These are phyloP conservation scores for Tetrapyrgos nigripes DNA, from an alignment of 1,284 basidiomycete species.

Conservation along the genomic window DNA sequence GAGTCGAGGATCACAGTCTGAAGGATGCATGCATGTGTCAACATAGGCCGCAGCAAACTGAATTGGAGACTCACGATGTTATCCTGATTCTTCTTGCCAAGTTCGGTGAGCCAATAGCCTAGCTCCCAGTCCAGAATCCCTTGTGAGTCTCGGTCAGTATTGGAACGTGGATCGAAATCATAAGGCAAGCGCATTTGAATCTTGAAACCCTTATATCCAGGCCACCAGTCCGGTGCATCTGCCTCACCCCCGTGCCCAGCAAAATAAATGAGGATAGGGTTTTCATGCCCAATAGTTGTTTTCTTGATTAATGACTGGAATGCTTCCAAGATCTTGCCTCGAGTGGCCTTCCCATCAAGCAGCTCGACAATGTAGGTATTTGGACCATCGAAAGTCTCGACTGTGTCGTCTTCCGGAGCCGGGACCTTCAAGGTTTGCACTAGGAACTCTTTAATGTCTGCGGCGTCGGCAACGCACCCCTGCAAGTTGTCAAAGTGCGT, in stretches of 20 bases:
- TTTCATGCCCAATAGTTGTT: background rate
- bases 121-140: no score
- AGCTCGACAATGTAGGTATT: constrained; percentile 11
- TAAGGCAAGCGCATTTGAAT: constrained; percentile 6
- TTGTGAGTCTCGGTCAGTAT: no score
- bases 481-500: background rate
- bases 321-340: background rate
- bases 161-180: no score
- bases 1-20: no score
- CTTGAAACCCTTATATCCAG: background rate
- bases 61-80: no score
- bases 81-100: no score
- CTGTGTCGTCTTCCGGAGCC: no score
- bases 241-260: constrained; percentile 11
- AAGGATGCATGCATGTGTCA: no score
- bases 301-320: background rate
- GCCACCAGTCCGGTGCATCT: constrained; percentile 1
- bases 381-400: no score
- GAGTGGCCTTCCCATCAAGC: constrained; percentile 6
- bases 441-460: background rate
- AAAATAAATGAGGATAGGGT: constrained; percentile 15
- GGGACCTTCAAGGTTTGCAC: constrained; percentile 2
- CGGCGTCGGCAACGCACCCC: constrained; percentile 9
- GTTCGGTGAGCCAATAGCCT: no score
- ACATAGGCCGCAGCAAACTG: no score